Base-by-base conservation (phyloP, 2,329 filamentous ascomycete species). In the Fusarium continuum region DNA sequence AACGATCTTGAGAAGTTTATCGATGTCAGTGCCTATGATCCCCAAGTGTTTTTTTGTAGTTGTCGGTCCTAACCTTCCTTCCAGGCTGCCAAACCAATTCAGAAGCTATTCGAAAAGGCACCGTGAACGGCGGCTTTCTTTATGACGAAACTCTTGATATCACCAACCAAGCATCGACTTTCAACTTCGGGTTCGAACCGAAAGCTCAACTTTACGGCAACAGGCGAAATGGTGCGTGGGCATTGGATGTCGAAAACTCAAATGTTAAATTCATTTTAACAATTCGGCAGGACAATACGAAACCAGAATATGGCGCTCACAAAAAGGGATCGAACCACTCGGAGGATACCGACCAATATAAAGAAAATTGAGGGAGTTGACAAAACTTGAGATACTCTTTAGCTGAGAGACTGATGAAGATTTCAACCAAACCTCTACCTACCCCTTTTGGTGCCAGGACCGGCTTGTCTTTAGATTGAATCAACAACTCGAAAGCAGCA, bases 1-100 rank as follows among this genome's bases (percentile, higher is more conserved):
- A 90, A 91, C 72, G 92, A 97, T 76, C 80, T 98, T 54, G 95
- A 98, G 78, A 93, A 91, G 72, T 97, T 97, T 73, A 94, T 97
- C 70, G 92, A 96, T 76, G 91, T 92, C 72, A 73, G 89, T 79
- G 19, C 25, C 17, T 8, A n/a, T 9, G 14, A 22, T 5, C 10
- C 17, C 17, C 25, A 40, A 6, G 4, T 40, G 7, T 23, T 20
- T 28, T 8, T 31, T 14, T 35, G 17, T 29, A n/a, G 8, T 25
- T 26, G 9, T 23, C 25, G 29, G 31, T 55, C 38, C 67, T 74
- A 68, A 67, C 48, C 19, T 39, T 9, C n/a, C 48, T 55, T 31
- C 11, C 64, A 93, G 91, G 91, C 91, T 44, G 92, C 92, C 45
- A 94, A 93, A 82, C 92, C 92, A 0, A 96, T 96, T 55, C 89